Percentiles rank a stretch among this genome's conserved stretches.
Conservation (phyloP, 2,329 filamentous ascomycete species). For the Fusarium equiseti region DNA sequence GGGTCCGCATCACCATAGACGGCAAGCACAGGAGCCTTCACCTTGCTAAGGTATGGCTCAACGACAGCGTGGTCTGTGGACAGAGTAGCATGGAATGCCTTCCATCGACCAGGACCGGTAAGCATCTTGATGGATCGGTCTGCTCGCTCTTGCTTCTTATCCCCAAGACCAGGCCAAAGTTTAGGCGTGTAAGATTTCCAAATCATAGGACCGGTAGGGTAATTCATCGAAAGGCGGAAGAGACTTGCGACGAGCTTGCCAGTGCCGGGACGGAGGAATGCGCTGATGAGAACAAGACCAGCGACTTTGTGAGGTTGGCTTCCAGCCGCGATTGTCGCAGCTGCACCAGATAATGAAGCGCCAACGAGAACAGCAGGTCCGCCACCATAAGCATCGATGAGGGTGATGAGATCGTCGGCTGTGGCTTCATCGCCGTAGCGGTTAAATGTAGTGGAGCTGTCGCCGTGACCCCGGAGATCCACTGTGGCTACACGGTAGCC, state of each 20-base stretch:
- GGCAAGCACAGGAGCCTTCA: constrained; percentile 30
- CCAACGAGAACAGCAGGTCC: constrained; percentile 20
- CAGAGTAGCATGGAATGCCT: constrained; percentile 31
- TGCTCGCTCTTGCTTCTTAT: constrained; percentile 20
- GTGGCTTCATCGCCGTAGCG: constrained; percentile 28
- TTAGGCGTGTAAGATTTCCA: constrained; percentile 26
- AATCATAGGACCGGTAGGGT: constrained; percentile 7
- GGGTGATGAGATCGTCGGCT: constrained; percentile 15
- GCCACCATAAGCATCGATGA: constrained; percentile 19
- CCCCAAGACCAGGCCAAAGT: constrained; percentile 31
- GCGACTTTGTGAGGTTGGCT: constrained; percentile 23
- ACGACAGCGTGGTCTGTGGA: constrained; percentile 27
- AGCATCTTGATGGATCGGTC: constrained; percentile 16
- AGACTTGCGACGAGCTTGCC: constrained; percentile 4
- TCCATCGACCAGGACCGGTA: constrained; percentile 26
- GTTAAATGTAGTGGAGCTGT: constrained; percentile 22
- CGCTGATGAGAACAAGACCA: constrained; percentile 18
- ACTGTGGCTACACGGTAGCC: constrained; percentile 31
- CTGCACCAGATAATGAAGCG: constrained; percentile 19
- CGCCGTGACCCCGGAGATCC: constrained; percentile 33
- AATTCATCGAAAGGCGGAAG: background rate
- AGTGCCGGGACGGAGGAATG: constrained; percentile 21
- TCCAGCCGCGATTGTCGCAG: constrained; percentile 28
- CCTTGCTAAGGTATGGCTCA: constrained; percentile 17
- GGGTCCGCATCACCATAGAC: constrained; percentile 35